Conservation (phyloP, 2,329 filamentous ascomycete genomes). For the Zymoseptoria passerinii region DNA sequence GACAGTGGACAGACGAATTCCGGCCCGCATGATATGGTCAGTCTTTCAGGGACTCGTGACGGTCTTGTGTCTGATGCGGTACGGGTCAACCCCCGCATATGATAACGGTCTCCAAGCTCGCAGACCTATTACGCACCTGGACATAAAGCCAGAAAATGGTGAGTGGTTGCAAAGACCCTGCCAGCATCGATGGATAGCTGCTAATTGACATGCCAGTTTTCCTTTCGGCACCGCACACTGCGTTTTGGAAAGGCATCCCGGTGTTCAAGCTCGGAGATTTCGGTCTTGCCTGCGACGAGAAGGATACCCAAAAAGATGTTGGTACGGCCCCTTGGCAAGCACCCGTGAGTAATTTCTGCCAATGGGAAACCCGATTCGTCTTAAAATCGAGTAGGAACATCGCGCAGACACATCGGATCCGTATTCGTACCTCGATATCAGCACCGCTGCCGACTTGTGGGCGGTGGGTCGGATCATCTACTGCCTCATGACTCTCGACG, state of each 20-base stretch:
- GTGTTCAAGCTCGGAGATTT: conserved; percentile 7
- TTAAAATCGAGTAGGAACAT: not conserved
- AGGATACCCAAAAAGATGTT: not conserved
- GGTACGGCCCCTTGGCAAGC: conserved; percentile 4
- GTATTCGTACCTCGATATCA: not conserved
- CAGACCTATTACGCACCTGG: not conserved
- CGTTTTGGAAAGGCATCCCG: conserved; percentile 1
- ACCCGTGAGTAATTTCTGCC: not conserved
- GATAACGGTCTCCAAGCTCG: not conserved
- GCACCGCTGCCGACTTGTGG: conserved; percentile 2
- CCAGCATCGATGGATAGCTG: not conserved
- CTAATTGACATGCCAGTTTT: conserved; percentile 1
- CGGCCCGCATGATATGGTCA: conserved; percentile 3
- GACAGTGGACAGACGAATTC: not conserved
- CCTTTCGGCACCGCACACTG: not conserved
- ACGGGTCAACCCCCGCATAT: not conserved
- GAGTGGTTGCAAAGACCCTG: not conserved
- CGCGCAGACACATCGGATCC: not conserved
- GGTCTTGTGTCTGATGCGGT: conserved; percentile 1
- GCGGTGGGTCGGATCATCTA: conserved; percentile 2
- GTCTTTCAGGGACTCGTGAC: conserved; percentile 4
- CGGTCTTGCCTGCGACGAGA: not conserved
- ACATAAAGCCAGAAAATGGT: conserved; percentile 5
- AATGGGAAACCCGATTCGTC: not conserved
- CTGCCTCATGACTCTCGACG: conserved; percentile 4